Conservation (phyloP, 2,329 filamentous ascomycete species). For the Aspergillus luchuensis region DNA sequence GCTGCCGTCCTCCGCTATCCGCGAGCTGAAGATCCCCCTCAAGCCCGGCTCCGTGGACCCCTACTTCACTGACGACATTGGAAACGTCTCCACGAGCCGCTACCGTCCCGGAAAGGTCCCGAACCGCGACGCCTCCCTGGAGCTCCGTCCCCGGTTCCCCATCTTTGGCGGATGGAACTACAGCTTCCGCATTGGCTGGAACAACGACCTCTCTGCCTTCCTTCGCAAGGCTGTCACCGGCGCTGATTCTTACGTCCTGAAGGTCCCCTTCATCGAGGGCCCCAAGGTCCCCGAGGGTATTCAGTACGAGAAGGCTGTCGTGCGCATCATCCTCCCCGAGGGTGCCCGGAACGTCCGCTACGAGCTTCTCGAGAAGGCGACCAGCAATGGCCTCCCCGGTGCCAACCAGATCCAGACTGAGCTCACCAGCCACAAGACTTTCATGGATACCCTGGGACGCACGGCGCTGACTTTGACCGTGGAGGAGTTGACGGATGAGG, state of each 20-base stretch:
- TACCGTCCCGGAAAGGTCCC: slow-evolving; percentile 68
- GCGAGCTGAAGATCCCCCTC: slow-evolving; percentile 78
- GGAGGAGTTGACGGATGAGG: slow-evolving; percentile 86
- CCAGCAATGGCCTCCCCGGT: slow-evolving; percentile 68
- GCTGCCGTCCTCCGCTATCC: slow-evolving; percentile 74
- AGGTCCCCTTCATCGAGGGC: slow-evolving; percentile 89
- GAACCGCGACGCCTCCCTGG: slow-evolving; percentile 76
- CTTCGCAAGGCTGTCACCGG: slow-evolving; percentile 63
- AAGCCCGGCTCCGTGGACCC: slow-evolving; percentile 77
- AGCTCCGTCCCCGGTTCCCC: slow-evolving; percentile 93
- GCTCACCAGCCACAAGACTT: slow-evolving; percentile 76
- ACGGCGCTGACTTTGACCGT: slow-evolving; percentile 79
- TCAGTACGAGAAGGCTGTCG: slow-evolving; percentile 76
- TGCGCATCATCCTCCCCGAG: slow-evolving; percentile 86
- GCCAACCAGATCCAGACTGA: slow-evolving; percentile 53
- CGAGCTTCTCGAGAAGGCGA: slow-evolving; percentile 75
- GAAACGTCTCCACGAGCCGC: slow-evolving; percentile 91
- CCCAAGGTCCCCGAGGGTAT: slow-evolving; percentile 83
- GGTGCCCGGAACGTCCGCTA: slow-evolving; percentile 65
- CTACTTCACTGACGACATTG: slow-evolving; percentile 95
- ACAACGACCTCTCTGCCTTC: slow-evolving; percentile 77
- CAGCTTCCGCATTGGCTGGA: slow-evolving; percentile 95
- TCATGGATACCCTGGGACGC: slow-evolving; percentile 89
- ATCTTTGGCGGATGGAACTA: slow-evolving; percentile 98
- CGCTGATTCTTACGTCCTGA: slow-evolving; percentile 76